These are phyloP conservation scores for Tirmania nivea DNA, from an alignment of 495 filamentous ascomycete genomes.

Conservation along the genomic window DNA sequence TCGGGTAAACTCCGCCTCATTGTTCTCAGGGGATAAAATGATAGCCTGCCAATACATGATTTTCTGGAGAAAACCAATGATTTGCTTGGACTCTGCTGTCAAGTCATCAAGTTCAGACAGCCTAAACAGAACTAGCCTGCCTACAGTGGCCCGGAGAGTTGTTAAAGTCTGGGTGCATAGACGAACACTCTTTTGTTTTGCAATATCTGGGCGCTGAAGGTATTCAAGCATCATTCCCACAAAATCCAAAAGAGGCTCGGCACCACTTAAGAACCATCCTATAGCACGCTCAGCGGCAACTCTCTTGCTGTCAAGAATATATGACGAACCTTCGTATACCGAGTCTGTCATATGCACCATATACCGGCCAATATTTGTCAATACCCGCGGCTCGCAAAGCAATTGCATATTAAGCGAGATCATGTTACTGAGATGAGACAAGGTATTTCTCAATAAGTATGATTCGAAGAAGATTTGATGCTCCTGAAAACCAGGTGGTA, in stretches of 20 bases:
- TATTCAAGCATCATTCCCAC: conserved; percentile 69
- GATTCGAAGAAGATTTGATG: conserved; percentile 90
- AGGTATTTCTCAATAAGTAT: conserved; percentile 54
- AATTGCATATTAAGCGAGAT: conserved; percentile 47
- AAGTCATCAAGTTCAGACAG: conserved; percentile 62
- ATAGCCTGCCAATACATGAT: conserved; percentile 91
- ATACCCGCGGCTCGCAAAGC: conserved; percentile 58
- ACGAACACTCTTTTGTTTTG: conserved; percentile 59
- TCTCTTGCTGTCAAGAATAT: background rate
- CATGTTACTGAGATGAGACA: conserved; percentile 45
- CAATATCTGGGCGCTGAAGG: conserved; percentile 65
- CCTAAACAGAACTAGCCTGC: conserved; percentile 53
- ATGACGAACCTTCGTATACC: conserved; percentile 53
- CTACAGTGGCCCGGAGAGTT: conserved; percentile 50
- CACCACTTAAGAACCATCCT: conserved; percentile 53
- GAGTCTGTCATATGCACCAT: conserved; percentile 63
- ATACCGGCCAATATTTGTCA: conserved; percentile 69
- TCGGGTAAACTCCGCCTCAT: conserved; percentile 53
- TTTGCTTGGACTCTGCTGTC: conserved; percentile 32
- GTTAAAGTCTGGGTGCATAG: conserved; percentile 62
- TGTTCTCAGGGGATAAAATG: conserved; percentile 51
- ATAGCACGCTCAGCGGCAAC: background rate
- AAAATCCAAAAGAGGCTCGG: conserved; percentile 62
- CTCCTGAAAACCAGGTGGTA: conserved; percentile 77
- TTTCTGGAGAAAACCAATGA: conserved; percentile 50